Percentiles rank a stretch among this genome's conserved stretches.
Evolutionary conservation across 495 filamentous ascomycete genomes (phyloP).

Genomic region (Annulohypoxylon moriforme): DNA sequence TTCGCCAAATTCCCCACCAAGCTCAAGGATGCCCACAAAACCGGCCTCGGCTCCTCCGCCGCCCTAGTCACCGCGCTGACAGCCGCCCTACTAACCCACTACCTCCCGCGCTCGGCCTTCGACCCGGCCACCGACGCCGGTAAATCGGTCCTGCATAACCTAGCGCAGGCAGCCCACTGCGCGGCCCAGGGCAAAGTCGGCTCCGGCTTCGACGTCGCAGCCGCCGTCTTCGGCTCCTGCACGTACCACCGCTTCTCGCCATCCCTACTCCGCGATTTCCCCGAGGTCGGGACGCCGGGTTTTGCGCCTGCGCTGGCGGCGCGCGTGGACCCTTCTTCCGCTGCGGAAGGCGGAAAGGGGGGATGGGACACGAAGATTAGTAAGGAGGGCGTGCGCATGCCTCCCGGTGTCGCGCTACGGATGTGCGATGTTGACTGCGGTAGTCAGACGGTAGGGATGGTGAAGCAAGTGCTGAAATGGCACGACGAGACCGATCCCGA

Average conservation of each 20-base stretch:
- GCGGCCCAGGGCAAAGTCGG: conserved; percentile 97
- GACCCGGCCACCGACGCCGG: conserved; percentile 53
- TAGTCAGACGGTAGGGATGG: conserved; percentile 93
- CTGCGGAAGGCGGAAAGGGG: conserved; percentile 40
- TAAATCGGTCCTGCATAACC: conserved; percentile 77
- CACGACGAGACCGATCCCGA: conserved; percentile 71
- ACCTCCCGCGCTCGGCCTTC: conserved; percentile 72
- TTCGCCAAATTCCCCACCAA: conserved; percentile 85
- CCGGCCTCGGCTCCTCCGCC: conserved; percentile 93
- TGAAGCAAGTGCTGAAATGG: conserved; percentile 89
- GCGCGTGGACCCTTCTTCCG: conserved; percentile 64
- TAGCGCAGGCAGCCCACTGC: conserved; percentile 93
- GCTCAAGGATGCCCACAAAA: conserved; percentile 87
- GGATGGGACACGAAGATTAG: conserved; percentile 81
- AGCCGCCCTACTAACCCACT: conserved; percentile 81
- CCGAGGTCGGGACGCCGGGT: conserved; percentile 68
- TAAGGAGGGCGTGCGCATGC: conserved; percentile 75
- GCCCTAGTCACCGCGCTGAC: conserved; percentile 94
- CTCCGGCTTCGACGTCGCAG: conserved; percentile 95
- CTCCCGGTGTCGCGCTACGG: conserved; percentile 79
- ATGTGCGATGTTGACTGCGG: conserved; percentile 98
- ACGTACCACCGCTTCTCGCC: conserved; percentile 92
- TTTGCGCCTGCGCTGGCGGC: conserved; percentile 74
- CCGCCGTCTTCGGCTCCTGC: conserved; percentile 90
- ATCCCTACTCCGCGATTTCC: conserved; percentile 71